Evolutionary conservation across 2,329 filamentous ascomycete genomes (phyloP).

Genomic region (Cladobotryum mycophilum): DNA sequence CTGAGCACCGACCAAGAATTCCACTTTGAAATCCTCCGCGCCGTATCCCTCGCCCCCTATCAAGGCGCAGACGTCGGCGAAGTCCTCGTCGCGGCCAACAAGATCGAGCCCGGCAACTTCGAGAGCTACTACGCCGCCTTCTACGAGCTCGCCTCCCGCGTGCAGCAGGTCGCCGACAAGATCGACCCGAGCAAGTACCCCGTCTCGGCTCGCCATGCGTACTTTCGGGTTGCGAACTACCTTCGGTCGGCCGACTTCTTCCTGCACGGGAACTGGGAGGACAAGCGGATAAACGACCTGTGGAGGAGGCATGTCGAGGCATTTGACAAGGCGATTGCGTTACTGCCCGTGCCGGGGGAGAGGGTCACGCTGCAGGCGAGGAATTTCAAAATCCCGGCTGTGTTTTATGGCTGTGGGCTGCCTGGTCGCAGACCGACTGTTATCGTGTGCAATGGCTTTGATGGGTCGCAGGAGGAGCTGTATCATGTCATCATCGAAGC

Average conservation of each 20-base stretch:
- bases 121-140: conserved; percentile 19
- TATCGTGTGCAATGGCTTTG: conserved; percentile 35
- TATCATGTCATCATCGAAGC: conserved; percentile 29
- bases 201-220: conserved; percentile 20
- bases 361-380: conserved; percentile 24
- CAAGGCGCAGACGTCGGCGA: conserved; percentile 25
- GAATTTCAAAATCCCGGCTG: conserved; percentile 26
- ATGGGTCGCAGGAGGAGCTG: conserved; percentile 36
- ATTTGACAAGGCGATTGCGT: conserved; percentile 32
- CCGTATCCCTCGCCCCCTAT: conserved; percentile 14
- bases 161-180: conserved; percentile 12
- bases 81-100: conserved; percentile 22
- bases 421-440: conserved; percentile 26
- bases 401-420: conserved; percentile 24
- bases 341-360: conserved; percentile 27
- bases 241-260: conserved; percentile 37
- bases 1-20: conserved; percentile 18
- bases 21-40: conserved; percentile 22
- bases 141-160: conserved; percentile 13
- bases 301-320: conserved; percentile 29
- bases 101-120: conserved; percentile 17
- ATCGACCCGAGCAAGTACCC: conserved; percentile 15
- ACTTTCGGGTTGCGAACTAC: conserved; percentile 36
- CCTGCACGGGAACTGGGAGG: conserved; percentile 32
- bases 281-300: conserved; percentile 31